A percentile compares a stretch with the other conserved stretches of the same genome.
Evolutionary conservation across 2,329 filamentous ascomycete species (phyloP).

Genomic region (Verticillium nonalfalfae): DNA sequence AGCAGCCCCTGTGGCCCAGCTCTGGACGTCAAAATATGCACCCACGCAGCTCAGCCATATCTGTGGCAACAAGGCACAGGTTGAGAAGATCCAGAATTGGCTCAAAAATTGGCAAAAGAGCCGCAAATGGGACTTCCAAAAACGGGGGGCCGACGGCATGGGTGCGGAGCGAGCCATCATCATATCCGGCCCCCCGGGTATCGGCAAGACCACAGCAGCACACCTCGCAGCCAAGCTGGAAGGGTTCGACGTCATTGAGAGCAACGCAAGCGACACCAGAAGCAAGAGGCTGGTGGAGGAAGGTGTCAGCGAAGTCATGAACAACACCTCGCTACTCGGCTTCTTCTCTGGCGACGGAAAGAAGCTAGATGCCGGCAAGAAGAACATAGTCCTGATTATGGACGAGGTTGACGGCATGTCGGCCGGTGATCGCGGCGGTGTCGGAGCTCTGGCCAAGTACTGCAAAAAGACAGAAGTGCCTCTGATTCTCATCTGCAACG

Average conservation of each 20-base stretch:
- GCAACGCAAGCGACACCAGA: slow-evolving; percentile 89
- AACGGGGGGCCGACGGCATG: slow-evolving; percentile 75
- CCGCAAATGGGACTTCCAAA: slow-evolving; percentile 75
- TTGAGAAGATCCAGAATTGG: slow-evolving; percentile 88
- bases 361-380: slow-evolving; percentile 72
- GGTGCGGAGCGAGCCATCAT: slow-evolving; percentile 85
- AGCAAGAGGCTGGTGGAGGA: slow-evolving; percentile 94
- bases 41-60: slow-evolving; percentile 81
- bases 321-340: slow-evolving; percentile 86
- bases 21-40: slow-evolving; percentile 96
- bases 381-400: slow-evolving; percentile 96
- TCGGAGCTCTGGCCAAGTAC: slow-evolving; percentile 86
- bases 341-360: slow-evolving; percentile 85
- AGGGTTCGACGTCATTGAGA: slow-evolving; percentile 90
- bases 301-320: slow-evolving; percentile 82
- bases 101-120: slow-evolving; percentile 74
- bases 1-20: slow-evolving; percentile 43
- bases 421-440: slow-evolving; percentile 89
- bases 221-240: slow-evolving; percentile 90
- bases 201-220: slow-evolving; percentile 95
- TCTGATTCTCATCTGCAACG: slow-evolving; percentile 97
- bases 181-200: slow-evolving; percentile 89
- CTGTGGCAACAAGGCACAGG: slow-evolving; percentile 85
- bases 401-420: slow-evolving; percentile 99
- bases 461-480: slow-evolving; percentile 94